Percentiles rank a stretch among this genome's conserved stretches.
Conservation (phyloP, 2,329 filamentous ascomycete species). For the Ilyonectria robusta region DNA sequence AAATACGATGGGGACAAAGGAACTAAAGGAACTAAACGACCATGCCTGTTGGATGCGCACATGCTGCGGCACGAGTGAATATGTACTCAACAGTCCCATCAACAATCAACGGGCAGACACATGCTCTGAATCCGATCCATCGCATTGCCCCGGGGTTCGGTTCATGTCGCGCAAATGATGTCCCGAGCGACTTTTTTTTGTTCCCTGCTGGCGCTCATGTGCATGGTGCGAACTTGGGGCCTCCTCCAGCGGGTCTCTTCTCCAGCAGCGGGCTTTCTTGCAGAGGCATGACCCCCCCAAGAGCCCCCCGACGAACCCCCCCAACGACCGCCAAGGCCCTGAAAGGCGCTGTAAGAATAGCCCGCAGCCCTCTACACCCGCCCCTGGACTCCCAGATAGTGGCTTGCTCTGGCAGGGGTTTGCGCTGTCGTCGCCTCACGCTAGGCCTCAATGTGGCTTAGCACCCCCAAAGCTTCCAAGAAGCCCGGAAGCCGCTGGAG, state of each 20-base stretch:
- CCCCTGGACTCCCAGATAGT: slow-evolving; percentile 17
- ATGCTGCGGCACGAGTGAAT: slow-evolving; percentile 1
- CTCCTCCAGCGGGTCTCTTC: slow-evolving; percentile 19
- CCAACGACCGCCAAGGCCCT: background rate
- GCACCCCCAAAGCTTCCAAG: slow-evolving; percentile 51
- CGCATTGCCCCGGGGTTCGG: slow-evolving; percentile 29
- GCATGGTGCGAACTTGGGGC: slow-evolving; percentile 10
- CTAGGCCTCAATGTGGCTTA: slow-evolving; percentile 43
- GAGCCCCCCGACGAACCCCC: slow-evolving; percentile 8
- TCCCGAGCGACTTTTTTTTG: slow-evolving; percentile 33
- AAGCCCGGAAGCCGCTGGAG: slow-evolving; percentile 54
- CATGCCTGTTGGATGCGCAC: slow-evolving; percentile 9
- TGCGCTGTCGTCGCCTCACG: slow-evolving; percentile 26
- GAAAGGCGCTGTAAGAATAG: slow-evolving; percentile 26
- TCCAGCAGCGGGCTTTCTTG: slow-evolving; percentile 9
- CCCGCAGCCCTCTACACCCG: slow-evolving; percentile 13
- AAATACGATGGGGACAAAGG: slow-evolving; percentile 12
- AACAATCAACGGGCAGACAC: slow-evolving; percentile 18
- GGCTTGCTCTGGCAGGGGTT: slow-evolving; percentile 23
- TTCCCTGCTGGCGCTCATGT: slow-evolving; percentile 15
- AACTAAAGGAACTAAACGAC: background rate
- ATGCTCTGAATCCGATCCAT: slow-evolving; percentile 16
- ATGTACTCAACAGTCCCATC: slow-evolving; percentile 6
- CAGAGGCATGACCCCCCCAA: slow-evolving; percentile 10
- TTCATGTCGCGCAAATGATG: slow-evolving; percentile 35